Evolutionary conservation across 805 yeast genomes (phyloP).

Genomic region (Tetrapisispora arboricola): DNA sequence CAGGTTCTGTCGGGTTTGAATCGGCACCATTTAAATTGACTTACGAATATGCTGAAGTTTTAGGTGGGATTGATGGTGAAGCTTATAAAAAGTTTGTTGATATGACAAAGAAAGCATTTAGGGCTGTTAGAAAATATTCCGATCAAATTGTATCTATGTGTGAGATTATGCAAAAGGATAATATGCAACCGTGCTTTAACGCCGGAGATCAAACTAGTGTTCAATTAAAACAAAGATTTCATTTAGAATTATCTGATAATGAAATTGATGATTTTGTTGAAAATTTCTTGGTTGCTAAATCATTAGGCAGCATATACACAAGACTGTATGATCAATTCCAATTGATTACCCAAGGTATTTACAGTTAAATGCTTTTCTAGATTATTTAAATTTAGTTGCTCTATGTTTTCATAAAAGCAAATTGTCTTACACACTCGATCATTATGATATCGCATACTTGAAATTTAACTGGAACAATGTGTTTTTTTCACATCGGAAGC

Average conservation of each 20-base stretch:
- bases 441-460: too few relatives aligned
- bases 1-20: constrained; percentile 95
- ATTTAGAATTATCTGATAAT: constrained; percentile 58
- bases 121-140: constrained; percentile 58
- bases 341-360: constrained; percentile 89
- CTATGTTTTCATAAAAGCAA: neutral
- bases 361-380: constrained; percentile 34
- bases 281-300: constrained; percentile 60
- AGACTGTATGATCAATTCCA: constrained; percentile 93
- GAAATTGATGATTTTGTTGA: constrained; percentile 69
- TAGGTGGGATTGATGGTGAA: constrained; percentile 68
- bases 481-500: too few relatives aligned
- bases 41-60: constrained; percentile 73
- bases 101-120: constrained; percentile 64
- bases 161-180: constrained; percentile 88
- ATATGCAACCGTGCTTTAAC: constrained; percentile 81
- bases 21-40: constrained; percentile 96
- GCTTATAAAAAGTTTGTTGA: constrained; percentile 50
- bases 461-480: too few relatives aligned
- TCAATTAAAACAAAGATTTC: constrained; percentile 71
- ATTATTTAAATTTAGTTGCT: too few relatives aligned
- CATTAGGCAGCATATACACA: constrained; percentile 81
- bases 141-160: constrained; percentile 74
- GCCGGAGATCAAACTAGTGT: constrained; percentile 78
- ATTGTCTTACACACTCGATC: neutral